Percentiles rank a stretch among this genome's conserved stretches.
phyloP scores from a whole-genome alignment of 129 eudicot genomes.

The Helianthus annuus region DNA sequence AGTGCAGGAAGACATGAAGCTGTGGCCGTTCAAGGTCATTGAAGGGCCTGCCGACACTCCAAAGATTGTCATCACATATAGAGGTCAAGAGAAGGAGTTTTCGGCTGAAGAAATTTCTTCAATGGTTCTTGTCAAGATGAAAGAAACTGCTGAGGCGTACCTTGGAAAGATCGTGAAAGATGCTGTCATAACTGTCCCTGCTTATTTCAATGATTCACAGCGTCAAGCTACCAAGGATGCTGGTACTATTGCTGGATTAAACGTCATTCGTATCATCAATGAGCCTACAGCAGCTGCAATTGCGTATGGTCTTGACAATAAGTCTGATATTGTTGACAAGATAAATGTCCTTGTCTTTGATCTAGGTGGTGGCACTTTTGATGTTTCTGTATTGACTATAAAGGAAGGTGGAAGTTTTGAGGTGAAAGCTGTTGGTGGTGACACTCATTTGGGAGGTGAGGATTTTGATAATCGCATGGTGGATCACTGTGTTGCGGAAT shows the following conservation, averaged over 20 bases:
- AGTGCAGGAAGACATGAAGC: constrained; percentile 11
- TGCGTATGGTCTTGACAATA: constrained; percentile 29
- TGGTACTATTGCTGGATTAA: constrained; percentile 19
- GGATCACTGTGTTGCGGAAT: too few relatives aligned
- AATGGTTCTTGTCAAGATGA: constrained; percentile 21
- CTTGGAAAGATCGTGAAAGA: constrained; percentile 8
- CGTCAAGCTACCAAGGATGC: constrained; percentile 23
- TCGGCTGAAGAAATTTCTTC: constrained; percentile 25
- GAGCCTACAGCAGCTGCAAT: constrained; percentile 39
- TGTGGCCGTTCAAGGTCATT: constrained; percentile 21
- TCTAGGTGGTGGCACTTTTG: constrained; percentile 19
- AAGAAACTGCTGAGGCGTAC: constrained; percentile 24
- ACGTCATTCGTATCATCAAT: constrained; percentile 7
- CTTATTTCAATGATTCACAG: constrained; percentile 22
- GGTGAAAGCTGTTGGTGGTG: too few relatives aligned
- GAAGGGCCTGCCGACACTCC: constrained; percentile 13
- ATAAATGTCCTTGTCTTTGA: neutral
- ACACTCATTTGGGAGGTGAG: too few relatives aligned
- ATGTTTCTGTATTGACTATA: constrained; percentile 9
- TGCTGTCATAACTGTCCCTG: constrained; percentile 18
- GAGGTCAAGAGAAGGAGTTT: constrained; percentile 16
- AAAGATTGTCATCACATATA: constrained; percentile 14
- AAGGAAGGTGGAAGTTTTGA: neutral
- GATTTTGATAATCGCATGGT: too few relatives aligned
- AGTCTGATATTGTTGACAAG: neutral